Base-by-base conservation (phyloP, 2,329 filamentous ascomycete species). In the Stachybotrys elegans region DNA sequence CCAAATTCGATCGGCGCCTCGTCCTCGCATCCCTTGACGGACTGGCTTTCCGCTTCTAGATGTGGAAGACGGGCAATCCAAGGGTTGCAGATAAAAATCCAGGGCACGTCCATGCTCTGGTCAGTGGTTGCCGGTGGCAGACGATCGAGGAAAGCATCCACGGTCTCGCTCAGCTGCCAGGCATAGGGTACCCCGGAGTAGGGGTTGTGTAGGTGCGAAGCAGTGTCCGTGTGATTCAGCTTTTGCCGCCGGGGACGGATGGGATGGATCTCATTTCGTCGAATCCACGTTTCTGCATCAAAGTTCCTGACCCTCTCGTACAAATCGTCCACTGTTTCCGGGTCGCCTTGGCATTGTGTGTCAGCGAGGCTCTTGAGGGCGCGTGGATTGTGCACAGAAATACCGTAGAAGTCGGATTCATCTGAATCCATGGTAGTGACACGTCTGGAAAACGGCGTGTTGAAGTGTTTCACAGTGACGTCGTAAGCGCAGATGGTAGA, bases 11-110 rank as follows among this genome's bases (percentile, higher is more conserved):
- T 67, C 1, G 73, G 73, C 0, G 63, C 72, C 48, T 77, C 74
- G 41, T 77, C 67, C 50, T 75, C 71, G 43, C 73, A 71, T 1
- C 70, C 72, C 34, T 58, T 66, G 43, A 69, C 61, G 13, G 48
- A 45, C 46, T 69, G 66, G 43, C 61, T 68, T 27, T 61, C 49
- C 5, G 61, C 59, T 22, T 57, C 52, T 7, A 45, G 48, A 45
- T 61, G 69, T 36, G 57, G 50, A 14, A 63, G 63, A 5, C 63
- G 61, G 4, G 59, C 57, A 48, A 68, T 69, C 55, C 76, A 75
- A 0, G 84, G 84, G 59, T 88, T 88, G 42, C 74, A 76, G 34
- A 86, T 77, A 68, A 77, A 89, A 39, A 95, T 88, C 85, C 87
- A 93, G 0, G 76, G 75, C 3, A 75, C 70, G 1, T 66, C 52